Conservation (phyloP, 192 early-diverging fungal species). For the Funneliformis mosseae region DNA sequence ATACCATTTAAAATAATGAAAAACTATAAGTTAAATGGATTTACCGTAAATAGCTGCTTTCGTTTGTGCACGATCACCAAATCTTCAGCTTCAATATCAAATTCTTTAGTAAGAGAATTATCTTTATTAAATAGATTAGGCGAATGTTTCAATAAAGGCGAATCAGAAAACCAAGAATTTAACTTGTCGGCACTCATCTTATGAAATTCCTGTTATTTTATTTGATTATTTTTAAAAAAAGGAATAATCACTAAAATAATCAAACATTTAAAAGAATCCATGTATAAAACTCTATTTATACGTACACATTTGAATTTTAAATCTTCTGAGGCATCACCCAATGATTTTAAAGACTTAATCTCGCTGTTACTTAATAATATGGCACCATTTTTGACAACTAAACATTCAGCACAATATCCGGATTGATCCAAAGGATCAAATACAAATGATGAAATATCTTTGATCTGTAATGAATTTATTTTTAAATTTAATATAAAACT, state of each 20-base stretch:
- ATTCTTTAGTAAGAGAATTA: constrained; percentile 27
- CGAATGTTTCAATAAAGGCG: constrained; percentile 34
- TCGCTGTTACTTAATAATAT: constrained; percentile 21
- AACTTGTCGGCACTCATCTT: constrained; percentile 55
- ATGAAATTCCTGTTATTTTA: constrained; percentile 31
- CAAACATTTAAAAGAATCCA: constrained; percentile 33
- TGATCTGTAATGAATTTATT: constrained; percentile 33
- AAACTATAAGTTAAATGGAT: constrained; percentile 26
- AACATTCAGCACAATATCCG: constrained; percentile 49
- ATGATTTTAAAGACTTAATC: not conserved
- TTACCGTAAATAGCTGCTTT: constrained; percentile 47
- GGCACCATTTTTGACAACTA: constrained; percentile 52
- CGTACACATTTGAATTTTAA: not conserved
- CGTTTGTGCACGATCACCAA: constrained; percentile 59
- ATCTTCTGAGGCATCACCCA: not conserved
- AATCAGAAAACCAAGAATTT: constrained; percentile 43
- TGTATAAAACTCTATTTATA: not conserved
- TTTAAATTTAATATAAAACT: constrained; percentile 1
- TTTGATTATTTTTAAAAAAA: too few species aligned
- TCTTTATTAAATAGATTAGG: constrained; percentile 12
- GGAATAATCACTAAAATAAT: too few species aligned
- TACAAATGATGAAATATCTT: constrained; percentile 41
- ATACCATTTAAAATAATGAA: not conserved
- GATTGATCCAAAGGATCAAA: constrained; percentile 28
- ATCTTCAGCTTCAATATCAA: constrained; percentile 57